Base-by-base conservation (phyloP, 2,329 filamentous ascomycete species). In the Onygena corvina region DNA sequence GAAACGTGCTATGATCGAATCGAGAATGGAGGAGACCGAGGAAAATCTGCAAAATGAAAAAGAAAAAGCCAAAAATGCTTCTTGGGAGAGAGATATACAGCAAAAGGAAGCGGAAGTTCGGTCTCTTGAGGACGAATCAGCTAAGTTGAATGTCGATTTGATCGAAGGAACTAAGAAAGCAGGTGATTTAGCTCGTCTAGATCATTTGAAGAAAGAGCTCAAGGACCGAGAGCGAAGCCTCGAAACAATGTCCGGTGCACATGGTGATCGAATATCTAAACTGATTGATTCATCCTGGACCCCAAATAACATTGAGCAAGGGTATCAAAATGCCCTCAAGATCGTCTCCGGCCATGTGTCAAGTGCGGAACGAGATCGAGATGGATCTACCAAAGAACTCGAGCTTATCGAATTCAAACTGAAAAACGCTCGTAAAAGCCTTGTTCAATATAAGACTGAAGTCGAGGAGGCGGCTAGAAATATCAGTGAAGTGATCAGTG, bases 121-220 rank as follows among this genome's bases (percentile, higher is more conserved):
- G 53, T 72, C 76, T 36, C 67, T 93, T 1, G 87, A 95, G 59
- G 79, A 76, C 16, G 79, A 84, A 58, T 82, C 77, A 52, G 79
- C 84, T 30, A 80, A 75, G 56, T 73, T 96, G 23, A 82, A 83
- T 38, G 71, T 76, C n/a, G 90, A 96, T 61, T 76, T 95, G 30
- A 76, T 88, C 6, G 84, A 93, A 58, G 86, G 83, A 51, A 94
- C 85, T 2, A 81, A 82, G 50, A 77, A 85, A 50, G 87, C 88
- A 4, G 80, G 83, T 3, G 88, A 94, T 54, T 77, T 88, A 31
- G 92, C 90, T 9, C 83, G 85, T 58, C 74, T 98, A 8, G 86
- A 94, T 50, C 81, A 85, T 57, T 75, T 89, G 29, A 88, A 84
- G 59, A 89, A 88, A 57, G 85, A 94, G 60, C 67, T 87, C 23